phyloP scores from a whole-genome alignment of 1,284 basidiomycete genomes.

The Ustilago hordei region DNA sequence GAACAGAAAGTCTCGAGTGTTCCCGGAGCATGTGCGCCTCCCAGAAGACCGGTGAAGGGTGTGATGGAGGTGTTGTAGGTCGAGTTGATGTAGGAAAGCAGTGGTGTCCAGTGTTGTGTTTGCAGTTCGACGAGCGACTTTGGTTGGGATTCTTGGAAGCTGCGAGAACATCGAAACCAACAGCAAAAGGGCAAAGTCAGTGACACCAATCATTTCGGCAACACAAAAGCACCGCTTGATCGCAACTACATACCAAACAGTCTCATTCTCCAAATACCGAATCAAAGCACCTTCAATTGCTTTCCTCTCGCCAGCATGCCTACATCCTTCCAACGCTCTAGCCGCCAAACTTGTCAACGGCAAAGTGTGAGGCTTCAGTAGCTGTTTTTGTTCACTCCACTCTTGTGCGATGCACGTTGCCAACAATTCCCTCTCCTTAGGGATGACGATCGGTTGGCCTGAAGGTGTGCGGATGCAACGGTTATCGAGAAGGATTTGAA shows the following conservation, averaged over 20 bases:
- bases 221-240: neutral
- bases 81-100: conserved; percentile 85
- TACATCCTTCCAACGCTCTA: conserved; percentile 85
- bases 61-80: conserved; percentile 71
- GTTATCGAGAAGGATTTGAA: conserved; percentile 83
- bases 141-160: conserved; percentile 86
- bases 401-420: conserved; percentile 90
- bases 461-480: conserved; percentile 87
- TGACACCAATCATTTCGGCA: neutral
- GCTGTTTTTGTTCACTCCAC: conserved; percentile 90
- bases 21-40: conserved; percentile 35
- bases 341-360: conserved; percentile 88
- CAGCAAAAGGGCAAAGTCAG: neutral
- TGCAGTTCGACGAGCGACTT: conserved; percentile 83
- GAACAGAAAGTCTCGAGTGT: conserved; percentile 27
- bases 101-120: conserved; percentile 87
- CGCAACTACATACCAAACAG: conserved; percentile 79
- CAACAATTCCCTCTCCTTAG: conserved; percentile 78
- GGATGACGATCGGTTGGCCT: conserved; percentile 81
- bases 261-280: conserved; percentile 93
- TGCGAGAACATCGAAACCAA: conserved; percentile 64
- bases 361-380: conserved; percentile 89
- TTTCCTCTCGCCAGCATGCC: conserved; percentile 74
- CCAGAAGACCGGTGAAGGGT: conserved; percentile 48
- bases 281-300: conserved; percentile 81